A percentile compares a stretch with the other conserved stretches of the same genome.
phyloP scores from a whole-genome alignment of 352 stramenopile species.

The Pythium rhizo-oryzae region DNA sequence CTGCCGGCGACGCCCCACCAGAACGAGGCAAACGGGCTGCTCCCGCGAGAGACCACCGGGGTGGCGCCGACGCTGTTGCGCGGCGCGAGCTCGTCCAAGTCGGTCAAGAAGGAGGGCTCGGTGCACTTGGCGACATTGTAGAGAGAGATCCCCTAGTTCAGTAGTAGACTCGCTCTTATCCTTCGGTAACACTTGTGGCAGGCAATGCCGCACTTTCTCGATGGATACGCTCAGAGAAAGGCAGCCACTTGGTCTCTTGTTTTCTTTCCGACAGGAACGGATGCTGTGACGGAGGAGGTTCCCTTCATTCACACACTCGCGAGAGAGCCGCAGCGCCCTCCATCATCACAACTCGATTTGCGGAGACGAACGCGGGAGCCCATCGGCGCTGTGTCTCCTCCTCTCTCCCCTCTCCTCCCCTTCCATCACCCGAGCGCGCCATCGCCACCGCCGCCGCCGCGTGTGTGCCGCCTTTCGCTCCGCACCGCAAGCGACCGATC shows the following conservation, averaged over 20 bases:
- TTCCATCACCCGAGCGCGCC: background rate
- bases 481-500: background rate
- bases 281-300: too few relatives aligned
- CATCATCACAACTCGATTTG: background rate
- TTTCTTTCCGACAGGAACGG: constrained; percentile 11
- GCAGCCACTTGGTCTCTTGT: too few relatives aligned
- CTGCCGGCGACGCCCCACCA: constrained; percentile 8
- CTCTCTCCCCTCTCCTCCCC: background rate
- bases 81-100: constrained; percentile 11
- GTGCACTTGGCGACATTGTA: constrained; percentile 8
- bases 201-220: constrained; percentile 3
- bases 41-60: constrained; percentile 31
- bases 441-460: background rate
- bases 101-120: background rate
- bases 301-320: constrained; percentile 7
- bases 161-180: background rate
- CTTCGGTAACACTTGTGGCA: background rate
- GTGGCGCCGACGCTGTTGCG: background rate
- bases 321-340: background rate
- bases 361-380: background rate
- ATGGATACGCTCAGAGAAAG: background rate
- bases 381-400: too few relatives aligned
- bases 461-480: background rate
- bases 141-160: background rate
- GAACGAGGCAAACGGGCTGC: constrained; percentile 1